These are phyloP conservation scores for Phylloboletellus chloephorus DNA, from an alignment of 1,284 basidiomycete genomes.

Conservation along the genomic window DNA sequence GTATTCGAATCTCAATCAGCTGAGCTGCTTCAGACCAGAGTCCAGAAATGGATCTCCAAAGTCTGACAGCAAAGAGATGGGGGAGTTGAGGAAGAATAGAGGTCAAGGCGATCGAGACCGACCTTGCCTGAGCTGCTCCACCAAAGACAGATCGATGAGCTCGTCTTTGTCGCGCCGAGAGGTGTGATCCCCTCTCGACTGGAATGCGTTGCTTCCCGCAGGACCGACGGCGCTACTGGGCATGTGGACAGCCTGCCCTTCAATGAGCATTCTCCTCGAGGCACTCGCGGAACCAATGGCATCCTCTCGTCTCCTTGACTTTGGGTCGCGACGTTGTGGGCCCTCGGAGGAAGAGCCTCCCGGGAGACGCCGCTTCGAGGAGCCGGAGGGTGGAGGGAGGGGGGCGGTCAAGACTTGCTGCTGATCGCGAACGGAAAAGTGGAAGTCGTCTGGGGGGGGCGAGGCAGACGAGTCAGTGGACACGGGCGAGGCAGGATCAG, in stretches of 20 bases:
- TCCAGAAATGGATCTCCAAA: conserved; percentile 48
- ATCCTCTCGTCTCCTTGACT: conserved; percentile 40
- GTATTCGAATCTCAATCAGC: conserved; percentile 12
- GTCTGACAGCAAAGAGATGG: conserved; percentile 25
- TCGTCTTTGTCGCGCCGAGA: conserved; percentile 38
- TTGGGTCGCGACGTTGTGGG: conserved; percentile 34
- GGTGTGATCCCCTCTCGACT: conserved; percentile 25
- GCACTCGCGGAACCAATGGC: conserved; percentile 19
- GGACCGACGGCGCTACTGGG: conserved; percentile 13
- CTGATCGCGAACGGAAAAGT: conserved; percentile 28
- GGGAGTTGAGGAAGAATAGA: background rate
- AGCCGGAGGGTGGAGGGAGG: conserved; percentile 18
- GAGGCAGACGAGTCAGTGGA: conserved; percentile 34
- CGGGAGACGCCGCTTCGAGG: conserved; percentile 39
- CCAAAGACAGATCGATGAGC: conserved; percentile 35
- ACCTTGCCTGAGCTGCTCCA: conserved; percentile 39
- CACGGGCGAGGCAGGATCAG: conserved; percentile 32
- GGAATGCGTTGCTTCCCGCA: conserved; percentile 21
- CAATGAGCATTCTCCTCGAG: conserved; percentile 20
- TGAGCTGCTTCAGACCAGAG: conserved; percentile 16
- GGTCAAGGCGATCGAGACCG: conserved; percentile 7
- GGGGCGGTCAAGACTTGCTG: conserved; percentile 22
- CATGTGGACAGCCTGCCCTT: conserved; percentile 22
- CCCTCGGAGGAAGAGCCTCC: conserved; percentile 33
- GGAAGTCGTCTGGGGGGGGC: conserved; percentile 33